These are phyloP conservation scores for Gentiana straminea DNA, from an alignment of 257 asterid species.

Conservation along the genomic window DNA sequence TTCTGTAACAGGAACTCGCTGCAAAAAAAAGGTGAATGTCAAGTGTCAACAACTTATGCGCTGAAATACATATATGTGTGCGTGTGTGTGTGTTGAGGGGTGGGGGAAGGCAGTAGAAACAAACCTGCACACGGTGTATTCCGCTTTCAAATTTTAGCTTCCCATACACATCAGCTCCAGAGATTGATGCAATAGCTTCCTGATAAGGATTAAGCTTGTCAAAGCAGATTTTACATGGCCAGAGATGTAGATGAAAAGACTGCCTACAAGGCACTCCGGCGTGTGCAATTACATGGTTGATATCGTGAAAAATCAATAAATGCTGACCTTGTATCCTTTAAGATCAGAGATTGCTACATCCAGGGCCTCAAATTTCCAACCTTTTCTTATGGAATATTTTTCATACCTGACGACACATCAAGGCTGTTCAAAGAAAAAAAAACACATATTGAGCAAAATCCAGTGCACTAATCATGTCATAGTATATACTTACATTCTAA, in stretches of 20 bases:
- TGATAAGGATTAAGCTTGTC: conserved; percentile 17
- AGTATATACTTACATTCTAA: conserved; percentile 52
- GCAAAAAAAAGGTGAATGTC: conserved; percentile 12
- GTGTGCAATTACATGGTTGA: background rate
- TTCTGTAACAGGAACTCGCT: conserved; percentile 96
- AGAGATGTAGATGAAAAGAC: conserved; percentile 7
- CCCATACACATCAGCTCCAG: conserved; percentile 86
- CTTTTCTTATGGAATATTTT: conserved; percentile 58
- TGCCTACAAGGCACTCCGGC: background rate
- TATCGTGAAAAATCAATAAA: background rate
- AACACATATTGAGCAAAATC: conserved; percentile 2
- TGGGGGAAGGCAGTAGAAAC: conserved; percentile 2
- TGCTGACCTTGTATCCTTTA: conserved; percentile 79
- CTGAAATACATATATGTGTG: conserved; percentile 6
- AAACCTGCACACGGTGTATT: conserved; percentile 95
- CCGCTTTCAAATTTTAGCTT: conserved; percentile 96
- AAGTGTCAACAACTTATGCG: conserved; percentile 12
- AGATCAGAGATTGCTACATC: conserved; percentile 69
- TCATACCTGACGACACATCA: conserved; percentile 60
- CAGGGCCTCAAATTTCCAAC: conserved; percentile 87
- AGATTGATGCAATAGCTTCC: conserved; percentile 95
- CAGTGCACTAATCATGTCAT: conserved; percentile 3
- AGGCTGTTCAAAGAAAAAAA: conserved; percentile 11
- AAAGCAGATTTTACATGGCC: conserved; percentile 5
- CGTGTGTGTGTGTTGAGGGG: background rate